phyloP scores from a whole-genome alignment of 1,139 yeast genomes.

The Candida sanyaensis region DNA sequence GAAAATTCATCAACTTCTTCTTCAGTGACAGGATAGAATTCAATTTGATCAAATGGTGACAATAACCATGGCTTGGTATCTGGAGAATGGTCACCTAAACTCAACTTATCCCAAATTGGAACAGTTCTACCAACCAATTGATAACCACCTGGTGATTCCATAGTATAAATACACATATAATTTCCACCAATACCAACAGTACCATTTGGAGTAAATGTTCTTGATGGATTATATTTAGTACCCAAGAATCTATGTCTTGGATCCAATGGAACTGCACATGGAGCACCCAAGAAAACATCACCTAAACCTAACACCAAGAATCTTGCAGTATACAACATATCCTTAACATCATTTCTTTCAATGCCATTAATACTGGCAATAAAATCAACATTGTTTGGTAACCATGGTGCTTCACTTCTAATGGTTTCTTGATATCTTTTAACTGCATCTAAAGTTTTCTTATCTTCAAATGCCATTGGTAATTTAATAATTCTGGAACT shows the following conservation, averaged over 20 bases:
- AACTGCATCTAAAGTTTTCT: slow-evolving; percentile 85
- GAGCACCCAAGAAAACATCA: slow-evolving; percentile 96
- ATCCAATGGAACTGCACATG: slow-evolving; percentile 97
- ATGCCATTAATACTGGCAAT: slow-evolving; percentile 85
- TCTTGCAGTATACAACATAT: slow-evolving; percentile 84
- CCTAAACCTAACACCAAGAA: slow-evolving; percentile 94
- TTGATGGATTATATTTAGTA: slow-evolving; percentile 92
- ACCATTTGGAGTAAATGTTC: slow-evolving; percentile 95
- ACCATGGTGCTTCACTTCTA: slow-evolving; percentile 93
- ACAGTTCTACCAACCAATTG: slow-evolving; percentile 95
- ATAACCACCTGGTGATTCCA: slow-evolving; percentile 99
- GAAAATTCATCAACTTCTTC: slow-evolving; percentile 71
- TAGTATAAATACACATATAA: slow-evolving; percentile 97
- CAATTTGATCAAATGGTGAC: slow-evolving; percentile 90
- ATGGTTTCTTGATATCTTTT: slow-evolving; percentile 91
- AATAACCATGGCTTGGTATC: slow-evolving; percentile 83
- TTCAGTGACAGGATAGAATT: slow-evolving; percentile 89
- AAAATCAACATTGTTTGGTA: slow-evolving; percentile 96
- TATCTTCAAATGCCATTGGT: slow-evolving; percentile 97
- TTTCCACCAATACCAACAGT: slow-evolving; percentile 97
- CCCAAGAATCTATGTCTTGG: slow-evolving; percentile 94
- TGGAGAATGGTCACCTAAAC: slow-evolving; percentile 65
- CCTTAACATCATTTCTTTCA: slow-evolving; percentile 71
- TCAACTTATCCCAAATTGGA: slow-evolving; percentile 95
- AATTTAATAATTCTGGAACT: slow-evolving; percentile 78